Conservation (phyloP, 208 protist species). For the Trypanosoma mega region DNA sequence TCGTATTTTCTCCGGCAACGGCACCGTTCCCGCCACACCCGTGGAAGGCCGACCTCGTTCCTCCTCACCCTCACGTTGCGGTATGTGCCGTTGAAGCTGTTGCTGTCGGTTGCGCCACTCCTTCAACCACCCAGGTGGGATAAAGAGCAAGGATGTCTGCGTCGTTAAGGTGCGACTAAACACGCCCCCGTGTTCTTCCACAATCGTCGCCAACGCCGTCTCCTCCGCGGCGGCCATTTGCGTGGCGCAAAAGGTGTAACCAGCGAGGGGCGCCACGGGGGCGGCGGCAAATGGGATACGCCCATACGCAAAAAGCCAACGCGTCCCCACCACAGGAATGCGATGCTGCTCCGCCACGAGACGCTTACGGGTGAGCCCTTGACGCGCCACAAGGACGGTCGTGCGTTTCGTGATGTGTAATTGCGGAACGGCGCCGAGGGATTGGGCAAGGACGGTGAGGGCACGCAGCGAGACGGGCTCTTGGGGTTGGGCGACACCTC, state of each 20-base stretch:
- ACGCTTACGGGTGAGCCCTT: slow-evolving; percentile 69
- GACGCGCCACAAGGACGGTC: slow-evolving; percentile 54
- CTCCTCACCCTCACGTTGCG: too few species aligned
- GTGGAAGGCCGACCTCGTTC: slow-evolving; percentile 15
- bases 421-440: slow-evolving; percentile 36
- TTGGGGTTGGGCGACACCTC: background rate
- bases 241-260: slow-evolving; percentile 66
- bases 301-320: slow-evolving; percentile 39
- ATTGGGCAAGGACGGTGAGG: slow-evolving; percentile 8
- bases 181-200: slow-evolving; percentile 43
- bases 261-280: slow-evolving; percentile 49
- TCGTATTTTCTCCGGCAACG: slow-evolving; percentile 50
- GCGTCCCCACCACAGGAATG: slow-evolving; percentile 53
- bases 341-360: slow-evolving; percentile 49
- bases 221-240: slow-evolving; percentile 43
- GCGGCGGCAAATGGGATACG: slow-evolving; percentile 14
- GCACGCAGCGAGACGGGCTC: slow-evolving; percentile 6
- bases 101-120: slow-evolving; percentile 26
- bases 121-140: slow-evolving; percentile 36
- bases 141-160: slow-evolving; percentile 57
- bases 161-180: slow-evolving; percentile 36
- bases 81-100: slow-evolving; percentile 9
- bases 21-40: background rate
- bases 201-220: slow-evolving; percentile 38
- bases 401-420: slow-evolving; percentile 41